Evolutionary conservation across 2,329 filamentous ascomycete species (phyloP), one percentile per base, ranked within the genome.

Genomic region (Penicillium rolfsii): DNA sequence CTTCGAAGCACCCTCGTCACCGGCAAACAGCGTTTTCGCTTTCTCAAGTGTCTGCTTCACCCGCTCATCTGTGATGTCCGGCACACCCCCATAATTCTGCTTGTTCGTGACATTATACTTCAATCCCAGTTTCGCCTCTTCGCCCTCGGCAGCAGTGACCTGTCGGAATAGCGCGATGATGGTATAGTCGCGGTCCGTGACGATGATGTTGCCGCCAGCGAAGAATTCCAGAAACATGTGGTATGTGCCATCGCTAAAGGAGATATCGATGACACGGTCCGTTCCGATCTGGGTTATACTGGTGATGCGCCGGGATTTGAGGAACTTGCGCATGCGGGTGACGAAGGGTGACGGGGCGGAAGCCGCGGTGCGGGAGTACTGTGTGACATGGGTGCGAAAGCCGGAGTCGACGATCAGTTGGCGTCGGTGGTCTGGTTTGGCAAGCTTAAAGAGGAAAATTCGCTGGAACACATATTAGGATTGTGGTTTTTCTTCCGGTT

Each of bases 371-470:
- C 95, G 90, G 30, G 91, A 87, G 80, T 97, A 99, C 69, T 90
- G 88, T 35, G 95, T 98, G 60, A 98, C 83, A 75, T 99, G 95
- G 77, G 92, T 96, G 73, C 95, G 92, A 77, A 99, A 99, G 33
- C 95, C 95, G 1, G 91, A 95, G 76, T 99, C 95, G 70, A 99
- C 87, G 55, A 99, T 83, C 30, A 99, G 84, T 76, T 98, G 94
- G 74, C 95, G 89, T 77, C 93, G 93, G 67, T 89, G 85, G 72
- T 94, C 89, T 46, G 94, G 92, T 76, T 95, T 96, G 58, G 93
- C 88, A 74, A 99, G 95, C 75, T 97, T 98, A 77, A 99, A 85
- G 28, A 98, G 88, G 73, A 98, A 91, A 73, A 98, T 97, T 74
- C 94, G 93, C 81, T 85, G 45, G 30, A 14, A n/a, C 16, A 4